Conservation (phyloP, 2,329 filamentous ascomycete species). For the Aspergillus floridensis region DNA sequence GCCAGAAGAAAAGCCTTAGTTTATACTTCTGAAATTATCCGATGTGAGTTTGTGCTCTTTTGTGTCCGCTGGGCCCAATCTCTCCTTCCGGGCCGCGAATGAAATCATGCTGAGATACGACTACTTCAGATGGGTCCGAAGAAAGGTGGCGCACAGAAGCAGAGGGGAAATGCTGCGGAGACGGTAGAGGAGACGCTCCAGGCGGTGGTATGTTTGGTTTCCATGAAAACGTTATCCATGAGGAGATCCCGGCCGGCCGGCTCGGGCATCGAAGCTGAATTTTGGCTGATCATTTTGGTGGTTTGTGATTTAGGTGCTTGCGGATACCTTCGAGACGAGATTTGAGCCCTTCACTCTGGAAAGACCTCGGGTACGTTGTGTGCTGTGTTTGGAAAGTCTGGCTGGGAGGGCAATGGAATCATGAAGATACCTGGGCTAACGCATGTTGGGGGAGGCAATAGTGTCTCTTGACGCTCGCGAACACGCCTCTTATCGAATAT, state of each 20-base stretch:
- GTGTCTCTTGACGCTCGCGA: conserved; percentile 91
- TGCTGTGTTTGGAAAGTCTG: neutral
- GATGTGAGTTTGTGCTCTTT: neutral
- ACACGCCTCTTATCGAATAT: conserved; percentile 94
- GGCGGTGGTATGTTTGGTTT: conserved; percentile 53
- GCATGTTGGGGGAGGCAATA: conserved; percentile 35
- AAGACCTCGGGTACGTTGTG: conserved; percentile 69
- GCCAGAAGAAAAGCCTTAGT: neutral
- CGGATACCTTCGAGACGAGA: conserved; percentile 90
- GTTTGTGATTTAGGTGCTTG: conserved; percentile 63
- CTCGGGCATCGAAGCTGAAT: neutral
- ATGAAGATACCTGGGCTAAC: conserved; percentile 2
- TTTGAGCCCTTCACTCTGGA: conserved; percentile 88
- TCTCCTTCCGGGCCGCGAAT: too few species aligned
- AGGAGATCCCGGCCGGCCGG: neutral
- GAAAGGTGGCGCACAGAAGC: conserved; percentile 32
- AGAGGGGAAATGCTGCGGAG: conserved; percentile 49
- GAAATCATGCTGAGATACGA: neutral
- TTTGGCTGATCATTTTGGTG: conserved; percentile 13
- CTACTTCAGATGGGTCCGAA: conserved; percentile 34
- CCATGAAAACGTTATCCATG: too few species aligned
- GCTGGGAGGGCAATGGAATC: neutral
- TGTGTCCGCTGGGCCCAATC: neutral
- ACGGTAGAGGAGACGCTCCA: conserved; percentile 62
- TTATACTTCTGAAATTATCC: neutral